A percentile compares a stretch with the other conserved stretches of the same genome.
These are phyloP conservation scores for Bocquillonia castaneifolia DNA, from an alignment of 441 rosid species.

Conservation along the genomic window DNA sequence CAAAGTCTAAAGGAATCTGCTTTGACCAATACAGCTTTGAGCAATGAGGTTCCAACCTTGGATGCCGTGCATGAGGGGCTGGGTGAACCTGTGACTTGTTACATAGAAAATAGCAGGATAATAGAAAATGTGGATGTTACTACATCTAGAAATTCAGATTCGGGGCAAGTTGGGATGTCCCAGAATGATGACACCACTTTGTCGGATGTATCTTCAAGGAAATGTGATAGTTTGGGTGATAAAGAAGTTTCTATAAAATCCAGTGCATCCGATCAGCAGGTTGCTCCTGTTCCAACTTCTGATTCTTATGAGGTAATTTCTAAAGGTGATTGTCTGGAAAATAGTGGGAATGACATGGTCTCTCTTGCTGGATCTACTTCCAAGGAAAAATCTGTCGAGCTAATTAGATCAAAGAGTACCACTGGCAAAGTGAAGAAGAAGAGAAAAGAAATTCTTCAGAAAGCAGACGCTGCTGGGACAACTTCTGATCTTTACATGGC, in stretches of 20 bases:
- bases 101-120: constrained; percentile 24
- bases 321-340: constrained; percentile 35
- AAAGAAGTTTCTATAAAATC: constrained; percentile 25
- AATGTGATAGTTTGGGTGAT: constrained; percentile 6
- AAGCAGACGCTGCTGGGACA: constrained; percentile 90
- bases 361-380: constrained; percentile 31
- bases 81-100: constrained; percentile 30
- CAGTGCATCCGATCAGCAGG: constrained; percentile 30
- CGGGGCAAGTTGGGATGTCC: constrained; percentile 29
- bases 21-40: constrained; percentile 12
- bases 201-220: constrained; percentile 29
- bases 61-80: constrained; percentile 28
- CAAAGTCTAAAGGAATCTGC: constrained; percentile 27
- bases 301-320: constrained; percentile 31
- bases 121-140: constrained; percentile 29
- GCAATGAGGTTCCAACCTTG: constrained; percentile 29
- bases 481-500: constrained; percentile 84
- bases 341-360: constrained; percentile 9
- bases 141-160: constrained; percentile 26
- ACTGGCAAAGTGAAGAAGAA: constrained; percentile 48
- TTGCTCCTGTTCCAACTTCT: constrained; percentile 23
- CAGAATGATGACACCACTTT: constrained; percentile 24
- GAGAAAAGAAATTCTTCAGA: constrained; percentile 63
- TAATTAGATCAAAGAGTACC: constrained; percentile 42
- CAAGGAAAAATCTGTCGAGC: constrained; percentile 53